Conservation (phyloP, 1,139 yeast genomes). For the Magnusiomyces suaveolens region DNA sequence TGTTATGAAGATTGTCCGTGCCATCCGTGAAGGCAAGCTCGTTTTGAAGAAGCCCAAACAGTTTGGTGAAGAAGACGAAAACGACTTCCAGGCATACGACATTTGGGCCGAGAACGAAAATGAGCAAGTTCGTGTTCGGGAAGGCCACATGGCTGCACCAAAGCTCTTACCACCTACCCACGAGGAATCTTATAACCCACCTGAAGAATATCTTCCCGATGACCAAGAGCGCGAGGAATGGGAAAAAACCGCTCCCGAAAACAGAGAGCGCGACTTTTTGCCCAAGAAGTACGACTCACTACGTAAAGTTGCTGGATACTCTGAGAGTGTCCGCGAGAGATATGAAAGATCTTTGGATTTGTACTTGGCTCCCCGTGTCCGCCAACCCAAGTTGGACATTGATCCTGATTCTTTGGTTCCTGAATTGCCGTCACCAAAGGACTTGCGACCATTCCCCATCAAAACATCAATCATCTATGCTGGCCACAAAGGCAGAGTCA, state of each 20-base stretch:
- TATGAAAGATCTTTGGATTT: slow-evolving; percentile 91
- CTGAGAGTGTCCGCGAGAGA: slow-evolving; percentile 73
- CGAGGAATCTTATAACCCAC: slow-evolving; percentile 95
- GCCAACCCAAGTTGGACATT: slow-evolving; percentile 80
- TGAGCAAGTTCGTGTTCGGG: slow-evolving; percentile 34
- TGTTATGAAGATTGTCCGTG: slow-evolving; percentile 90
- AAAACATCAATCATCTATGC: slow-evolving; percentile 71
- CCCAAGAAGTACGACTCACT: slow-evolving; percentile 77
- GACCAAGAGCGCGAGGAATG: slow-evolving; percentile 70
- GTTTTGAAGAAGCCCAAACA: slow-evolving; percentile 53
- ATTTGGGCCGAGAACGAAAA: slow-evolving; percentile 66
- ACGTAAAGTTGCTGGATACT: slow-evolving; percentile 91
- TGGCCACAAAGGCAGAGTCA: slow-evolving; percentile 77
- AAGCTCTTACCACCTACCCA: slow-evolving; percentile 92
- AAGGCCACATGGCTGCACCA: slow-evolving; percentile 86
- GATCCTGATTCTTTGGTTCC: slow-evolving; percentile 96
- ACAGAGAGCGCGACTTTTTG: slow-evolving; percentile 66
- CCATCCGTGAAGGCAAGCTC: slow-evolving; percentile 92
- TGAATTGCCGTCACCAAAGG: slow-evolving; percentile 93
- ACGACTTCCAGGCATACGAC: slow-evolving; percentile 45
- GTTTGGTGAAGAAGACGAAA: slow-evolving; percentile 35
- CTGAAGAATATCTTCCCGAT: slow-evolving; percentile 78
- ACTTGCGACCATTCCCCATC: slow-evolving; percentile 96
- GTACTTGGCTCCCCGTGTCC: slow-evolving; percentile 92
- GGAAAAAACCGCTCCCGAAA: slow-evolving; percentile 64